A percentile compares a stretch with the other conserved stretches of the same genome.
These are phyloP conservation scores for Backusella tarrabulga DNA, from an alignment of 192 early-diverging fungal genomes.

Conservation along the genomic window DNA sequence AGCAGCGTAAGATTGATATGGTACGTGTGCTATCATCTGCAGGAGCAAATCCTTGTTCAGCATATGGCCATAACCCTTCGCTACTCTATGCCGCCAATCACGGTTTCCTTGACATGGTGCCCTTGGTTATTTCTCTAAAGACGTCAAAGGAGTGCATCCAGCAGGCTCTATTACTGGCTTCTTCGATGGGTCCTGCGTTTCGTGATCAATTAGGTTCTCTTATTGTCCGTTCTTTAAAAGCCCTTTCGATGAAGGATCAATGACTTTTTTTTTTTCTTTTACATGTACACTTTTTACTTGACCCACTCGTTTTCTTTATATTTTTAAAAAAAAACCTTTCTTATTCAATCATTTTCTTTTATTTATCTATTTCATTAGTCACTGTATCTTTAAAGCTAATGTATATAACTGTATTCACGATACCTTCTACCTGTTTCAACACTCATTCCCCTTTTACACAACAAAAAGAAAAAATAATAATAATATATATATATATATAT, in stretches of 20 bases:
- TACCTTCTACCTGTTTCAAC: neutral
- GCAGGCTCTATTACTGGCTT: slow-evolving; percentile 20
- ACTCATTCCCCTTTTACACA: neutral
- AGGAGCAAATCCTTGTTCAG: slow-evolving; percentile 20
- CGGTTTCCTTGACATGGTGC: slow-evolving; percentile 25
- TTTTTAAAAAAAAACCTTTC: no score
- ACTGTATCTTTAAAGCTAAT: neutral
- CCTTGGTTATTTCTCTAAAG: slow-evolving; percentile 13
- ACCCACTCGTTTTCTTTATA: neutral
- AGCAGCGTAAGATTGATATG: slow-evolving; percentile 34
- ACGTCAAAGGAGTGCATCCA: slow-evolving; percentile 24
- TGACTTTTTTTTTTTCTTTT: neutral
- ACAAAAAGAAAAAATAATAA: neutral
- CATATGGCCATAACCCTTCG: slow-evolving; percentile 9
- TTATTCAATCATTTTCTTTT: neutral
- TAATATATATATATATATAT: neutral
- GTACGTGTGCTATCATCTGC: slow-evolving; percentile 14
- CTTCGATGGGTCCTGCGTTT: neutral
- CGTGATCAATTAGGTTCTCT: slow-evolving; percentile 9
- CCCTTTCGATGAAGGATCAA: neutral
- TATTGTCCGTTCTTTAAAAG: neutral
- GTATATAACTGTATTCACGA: neutral
- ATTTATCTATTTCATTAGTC: slow-evolving; percentile 1
- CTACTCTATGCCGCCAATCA: slow-evolving; percentile 32
- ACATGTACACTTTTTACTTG: neutral